These are phyloP conservation scores for Candida quercuum DNA, from an alignment of 805 yeast genomes.

Conservation along the genomic window DNA sequence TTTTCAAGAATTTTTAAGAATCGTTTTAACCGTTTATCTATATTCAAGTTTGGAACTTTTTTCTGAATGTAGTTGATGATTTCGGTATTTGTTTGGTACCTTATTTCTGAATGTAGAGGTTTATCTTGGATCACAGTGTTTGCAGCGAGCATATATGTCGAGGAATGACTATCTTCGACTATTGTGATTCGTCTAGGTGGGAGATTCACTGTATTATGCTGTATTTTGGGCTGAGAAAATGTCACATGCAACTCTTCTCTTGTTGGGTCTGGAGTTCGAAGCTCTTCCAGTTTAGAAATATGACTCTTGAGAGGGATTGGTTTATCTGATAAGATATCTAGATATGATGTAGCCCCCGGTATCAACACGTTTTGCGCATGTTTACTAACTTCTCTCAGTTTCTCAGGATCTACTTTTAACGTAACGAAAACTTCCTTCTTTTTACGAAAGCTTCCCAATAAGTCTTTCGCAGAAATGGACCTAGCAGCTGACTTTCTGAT, in stretches of 20 bases:
- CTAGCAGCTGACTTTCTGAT: conserved; percentile 10
- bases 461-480: conserved; percentile 17
- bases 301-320: conserved; percentile 8
- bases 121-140: background rate
- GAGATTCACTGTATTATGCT: conserved; percentile 5
- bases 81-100: background rate
- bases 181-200: background rate
- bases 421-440: background rate
- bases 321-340: conserved; percentile 6
- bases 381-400: background rate
- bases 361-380: background rate
- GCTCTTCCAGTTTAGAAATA: conserved; percentile 17
- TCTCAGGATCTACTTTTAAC: background rate
- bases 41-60: background rate
- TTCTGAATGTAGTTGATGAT: background rate
- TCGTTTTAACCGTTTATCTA: conserved; percentile 3
- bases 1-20: conserved; percentile 1
- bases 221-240: conserved; percentile 1
- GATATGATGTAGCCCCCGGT: conserved; percentile 8
- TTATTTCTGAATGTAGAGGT: background rate
- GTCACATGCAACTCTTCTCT: conserved; percentile 13
- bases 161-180: conserved; percentile 1
- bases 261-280: conserved; percentile 10
- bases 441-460: conserved; percentile 7
- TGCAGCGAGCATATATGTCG: background rate